Evolutionary conservation across 1,284 basidiomycete genomes (phyloP), one percentile per base, ranked within the genome.

Genomic region (Ustilago lituana): DNA sequence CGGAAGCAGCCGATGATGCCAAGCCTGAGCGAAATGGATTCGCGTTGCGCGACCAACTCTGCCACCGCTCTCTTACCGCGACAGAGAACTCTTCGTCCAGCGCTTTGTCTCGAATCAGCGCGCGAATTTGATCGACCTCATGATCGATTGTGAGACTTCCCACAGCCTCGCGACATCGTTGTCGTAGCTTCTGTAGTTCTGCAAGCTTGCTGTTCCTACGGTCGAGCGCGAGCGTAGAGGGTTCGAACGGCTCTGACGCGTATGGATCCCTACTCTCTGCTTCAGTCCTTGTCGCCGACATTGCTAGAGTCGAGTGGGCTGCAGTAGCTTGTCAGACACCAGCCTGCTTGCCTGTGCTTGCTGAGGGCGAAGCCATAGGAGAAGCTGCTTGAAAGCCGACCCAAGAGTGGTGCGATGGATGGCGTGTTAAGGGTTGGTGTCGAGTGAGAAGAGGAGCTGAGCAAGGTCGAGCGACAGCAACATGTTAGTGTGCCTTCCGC

Each of bases 1-100:
- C 54, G 36, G 49, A 45, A 19, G 54, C 54, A 31, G 65, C 66
- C 5, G 55, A 50, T 9, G 66, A 59, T 24, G 60, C 60, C 11
- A 64, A 22, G 5, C 60, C 60, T 20, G 55, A 32, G 31, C 61
- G 60, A n/a, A 59, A 55, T 2, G 67, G 56, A 14, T 57, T 61
- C 1, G 67, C 47, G 7, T 47, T 49, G 11, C 67, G 56, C 22
- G 67, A 65, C 67, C 67, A 70, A 5, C 37, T 61, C 54, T 70
- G 67, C 67, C 67, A 70, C 26, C 67, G 53, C 20, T 70, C 67
- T 19, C 62, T 27, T 4, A 70, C 40, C 0, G 67, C 67, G 15
- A 58, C 55, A 2, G 67, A 70, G 31, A 65, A 70, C 4, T 70
- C 51, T 15, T 61, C 58, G 32, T 70, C 62, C 20, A 65, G 20